Evolutionary conservation across 768 basidiomycete species (phyloP), one percentile per base, ranked within the genome.

Genomic region (Calocera viscosa): DNA sequence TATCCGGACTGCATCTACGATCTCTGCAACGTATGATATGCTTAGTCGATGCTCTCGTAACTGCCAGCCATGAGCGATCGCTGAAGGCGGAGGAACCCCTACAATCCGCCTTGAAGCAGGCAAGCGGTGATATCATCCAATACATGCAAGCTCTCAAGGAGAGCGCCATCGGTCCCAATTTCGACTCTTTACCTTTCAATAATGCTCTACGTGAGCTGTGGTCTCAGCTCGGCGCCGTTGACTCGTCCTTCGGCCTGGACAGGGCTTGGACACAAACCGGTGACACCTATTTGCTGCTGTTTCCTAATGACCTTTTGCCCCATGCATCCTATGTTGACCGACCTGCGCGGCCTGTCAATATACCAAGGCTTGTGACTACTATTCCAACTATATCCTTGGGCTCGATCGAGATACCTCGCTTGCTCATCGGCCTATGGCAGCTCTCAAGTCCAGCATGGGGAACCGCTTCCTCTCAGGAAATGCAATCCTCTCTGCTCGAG

Each of bases 401-500:
- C 17, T 82, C 82, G 2, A 81, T 84, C 70, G 71, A 72, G 26
- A 80, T 80, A 22, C 85, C 89, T 38, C 83, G 89, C 66, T 73
- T 91, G 65, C 89, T 87, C 86, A 83, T 81, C 7, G 89, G 89
- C 11, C 81, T 92, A 1, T 92, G 90, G 90, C 91, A 92, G 69
- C 82, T 92, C 39, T 90, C 90, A 12, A 88, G 88, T 72, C 88
- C 86, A 64, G 89, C 90, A 1, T 92, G 90, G 90, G 90, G 91
- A 22, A 87, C 82, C 60, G 87, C 87, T 1, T 80, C 87, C 0
- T 83, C 83, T 0, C 71, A 81, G 33, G 85, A 84, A 72, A 82
- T 92, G 67, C 83, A 49, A 14, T 19, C 65, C 8, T 24, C 38
- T 12, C 16, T 66, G 43, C 11, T 49, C 2, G 65, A 66, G 2